Conservation (phyloP, 2,329 filamentous ascomycete species). For the Sordariomycetes sp. region DNA sequence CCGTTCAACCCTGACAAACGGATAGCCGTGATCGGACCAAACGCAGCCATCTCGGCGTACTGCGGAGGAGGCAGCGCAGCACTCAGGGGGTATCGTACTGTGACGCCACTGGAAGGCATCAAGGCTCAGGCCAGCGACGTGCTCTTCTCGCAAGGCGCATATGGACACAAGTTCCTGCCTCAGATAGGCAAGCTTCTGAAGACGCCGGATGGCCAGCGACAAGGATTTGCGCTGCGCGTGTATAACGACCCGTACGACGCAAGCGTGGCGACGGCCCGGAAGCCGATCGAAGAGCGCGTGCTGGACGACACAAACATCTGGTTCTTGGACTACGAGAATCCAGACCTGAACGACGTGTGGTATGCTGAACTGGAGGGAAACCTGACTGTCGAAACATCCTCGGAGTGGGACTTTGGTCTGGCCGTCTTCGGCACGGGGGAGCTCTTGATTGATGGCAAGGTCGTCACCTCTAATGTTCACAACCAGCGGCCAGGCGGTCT, state of each 20-base stretch:
- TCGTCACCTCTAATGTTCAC: constrained; percentile 19
- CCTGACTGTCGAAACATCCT: constrained; percentile 1
- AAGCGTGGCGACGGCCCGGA: not conserved
- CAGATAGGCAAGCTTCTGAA: constrained; percentile 11
- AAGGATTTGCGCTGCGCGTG: constrained; percentile 12
- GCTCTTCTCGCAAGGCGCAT: constrained; percentile 12
- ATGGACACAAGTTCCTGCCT: constrained; percentile 20
- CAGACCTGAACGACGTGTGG: constrained; percentile 3
- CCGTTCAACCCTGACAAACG: too few relatives aligned
- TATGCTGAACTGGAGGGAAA: not conserved
- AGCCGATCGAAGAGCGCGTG: constrained; percentile 10
- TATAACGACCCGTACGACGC: constrained; percentile 10
- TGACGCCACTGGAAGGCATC: constrained; percentile 20
- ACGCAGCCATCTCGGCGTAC: constrained; percentile 29
- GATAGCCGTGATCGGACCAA: constrained; percentile 45
- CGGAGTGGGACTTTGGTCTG: constrained; percentile 20
- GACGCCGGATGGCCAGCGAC: constrained; percentile 8
- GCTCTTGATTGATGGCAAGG: constrained; percentile 20
- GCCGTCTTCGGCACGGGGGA: constrained; percentile 19
- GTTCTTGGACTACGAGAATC: constrained; percentile 15
- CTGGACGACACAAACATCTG: constrained; percentile 14
- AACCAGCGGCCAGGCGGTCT: constrained; percentile 19
- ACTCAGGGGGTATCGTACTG: constrained; percentile 18
- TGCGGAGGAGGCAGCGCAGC: constrained; percentile 23
- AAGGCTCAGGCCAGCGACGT: too few relatives aligned